Conservation (phyloP, 2,329 filamentous ascomycete species). For the Epichloe scottii region DNA sequence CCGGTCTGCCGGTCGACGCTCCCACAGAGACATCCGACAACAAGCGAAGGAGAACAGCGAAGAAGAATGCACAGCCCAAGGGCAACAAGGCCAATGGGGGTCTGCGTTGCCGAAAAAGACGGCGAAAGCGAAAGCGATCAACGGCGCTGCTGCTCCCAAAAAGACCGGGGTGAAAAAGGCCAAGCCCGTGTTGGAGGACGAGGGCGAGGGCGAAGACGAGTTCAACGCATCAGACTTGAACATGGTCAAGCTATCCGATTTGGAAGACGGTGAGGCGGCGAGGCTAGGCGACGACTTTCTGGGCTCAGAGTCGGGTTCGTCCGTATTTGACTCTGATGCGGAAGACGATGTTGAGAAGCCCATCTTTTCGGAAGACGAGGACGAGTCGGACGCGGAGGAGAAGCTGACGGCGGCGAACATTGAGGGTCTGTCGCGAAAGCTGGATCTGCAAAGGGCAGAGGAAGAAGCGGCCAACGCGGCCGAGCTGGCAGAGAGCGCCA, state of each 20-base stretch:
- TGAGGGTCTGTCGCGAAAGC: constrained; percentile 71
- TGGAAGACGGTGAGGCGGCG: constrained; percentile 26
- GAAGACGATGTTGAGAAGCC: constrained; percentile 37
- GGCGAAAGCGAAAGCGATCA: constrained; percentile 10
- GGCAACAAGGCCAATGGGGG: constrained; percentile 6
- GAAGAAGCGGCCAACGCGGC: constrained; percentile 75
- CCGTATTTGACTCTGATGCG: constrained; percentile 60
- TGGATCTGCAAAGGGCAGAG: constrained; percentile 65
- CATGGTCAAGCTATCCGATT: constrained; percentile 24
- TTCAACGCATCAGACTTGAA: constrained; percentile 36
- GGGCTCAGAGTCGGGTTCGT: constrained; percentile 40
- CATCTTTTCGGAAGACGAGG: constrained; percentile 93
- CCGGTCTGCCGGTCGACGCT: constrained; percentile 51
- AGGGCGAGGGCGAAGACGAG: constrained; percentile 30
- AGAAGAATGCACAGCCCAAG: constrained; percentile 15
- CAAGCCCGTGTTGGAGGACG: constrained; percentile 15
- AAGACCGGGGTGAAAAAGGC: constrained; percentile 17
- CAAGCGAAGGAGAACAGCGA: constrained; percentile 11
- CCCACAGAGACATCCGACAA: constrained; percentile 32
- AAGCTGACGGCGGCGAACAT: constrained; percentile 93
- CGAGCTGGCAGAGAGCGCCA: constrained; percentile 70
- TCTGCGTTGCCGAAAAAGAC: constrained; percentile 14
- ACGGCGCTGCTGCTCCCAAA: constrained; percentile 6
- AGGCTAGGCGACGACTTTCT: constrained; percentile 47
- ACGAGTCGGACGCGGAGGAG: constrained; percentile 78